Evolutionary conservation across 805 yeast genomes (phyloP).

Genomic region (Wickerhamiella bombiphila): DNA sequence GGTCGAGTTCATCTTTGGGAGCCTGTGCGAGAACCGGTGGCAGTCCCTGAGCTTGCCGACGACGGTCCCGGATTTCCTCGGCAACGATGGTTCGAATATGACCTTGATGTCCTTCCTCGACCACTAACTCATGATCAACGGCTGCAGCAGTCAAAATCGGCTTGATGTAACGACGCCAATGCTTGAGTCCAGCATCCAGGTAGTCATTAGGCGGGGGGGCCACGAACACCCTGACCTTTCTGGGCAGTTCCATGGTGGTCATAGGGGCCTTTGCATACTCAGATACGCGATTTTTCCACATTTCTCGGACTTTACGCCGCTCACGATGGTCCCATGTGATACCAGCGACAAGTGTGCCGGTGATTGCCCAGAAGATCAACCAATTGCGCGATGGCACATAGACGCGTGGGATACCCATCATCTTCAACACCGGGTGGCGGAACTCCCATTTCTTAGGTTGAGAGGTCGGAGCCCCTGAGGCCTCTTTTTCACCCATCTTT

Average conservation of each 20-base stretch:
- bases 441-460: slow-evolving; percentile 12
- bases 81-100: slow-evolving; percentile 73
- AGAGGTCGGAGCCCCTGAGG: background rate
- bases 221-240: slow-evolving; percentile 66
- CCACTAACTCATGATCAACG: slow-evolving; percentile 56
- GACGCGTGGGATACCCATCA: slow-evolving; percentile 70
- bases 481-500: too few relatives aligned
- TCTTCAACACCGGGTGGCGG: slow-evolving; percentile 57
- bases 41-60: slow-evolving; percentile 30
- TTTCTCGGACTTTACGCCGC: slow-evolving; percentile 48
- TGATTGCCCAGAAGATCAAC: slow-evolving; percentile 71
- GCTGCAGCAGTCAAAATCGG: slow-evolving; percentile 78
- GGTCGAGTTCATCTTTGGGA: slow-evolving; percentile 21
- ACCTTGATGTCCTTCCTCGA: slow-evolving; percentile 74
- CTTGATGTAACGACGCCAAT: slow-evolving; percentile 67
- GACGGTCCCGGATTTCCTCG: slow-evolving; percentile 55
- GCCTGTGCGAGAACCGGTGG: slow-evolving; percentile 14
- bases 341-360: slow-evolving; percentile 58
- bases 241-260: slow-evolving; percentile 37
- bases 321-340: slow-evolving; percentile 62
- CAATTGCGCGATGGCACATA: slow-evolving; percentile 84
- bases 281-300: slow-evolving; percentile 50
- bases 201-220: slow-evolving; percentile 98
- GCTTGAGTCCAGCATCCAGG: slow-evolving; percentile 53
- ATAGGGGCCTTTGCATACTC: slow-evolving; percentile 36